phyloP scores from a whole-genome alignment of 2,329 filamentous ascomycete genomes.

The Diaporthe batatas region DNA sequence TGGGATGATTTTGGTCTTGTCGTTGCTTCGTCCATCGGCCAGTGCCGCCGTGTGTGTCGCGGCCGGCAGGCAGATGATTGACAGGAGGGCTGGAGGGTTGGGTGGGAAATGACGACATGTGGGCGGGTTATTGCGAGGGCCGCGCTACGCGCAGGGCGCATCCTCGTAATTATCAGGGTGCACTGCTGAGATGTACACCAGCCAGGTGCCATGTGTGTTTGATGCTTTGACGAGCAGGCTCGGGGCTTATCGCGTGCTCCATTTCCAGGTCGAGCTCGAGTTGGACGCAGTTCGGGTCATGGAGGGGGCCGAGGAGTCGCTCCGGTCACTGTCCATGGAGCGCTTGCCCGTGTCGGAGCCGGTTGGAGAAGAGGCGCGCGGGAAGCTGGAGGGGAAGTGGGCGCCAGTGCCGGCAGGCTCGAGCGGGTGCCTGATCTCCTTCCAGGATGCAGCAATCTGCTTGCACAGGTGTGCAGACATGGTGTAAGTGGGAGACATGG shows the following conservation, averaged over 20 bases:
- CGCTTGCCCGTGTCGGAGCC: slow-evolving; percentile 53
- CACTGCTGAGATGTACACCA: slow-evolving; percentile 28
- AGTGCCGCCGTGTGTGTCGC: slow-evolving; percentile 22
- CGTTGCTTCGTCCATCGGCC: slow-evolving; percentile 21
- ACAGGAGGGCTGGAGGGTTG: background rate
- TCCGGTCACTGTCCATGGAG: slow-evolving; percentile 62
- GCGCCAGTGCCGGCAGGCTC: slow-evolving; percentile 44
- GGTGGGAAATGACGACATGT: slow-evolving; percentile 34
- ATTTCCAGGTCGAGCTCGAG: slow-evolving; percentile 52
- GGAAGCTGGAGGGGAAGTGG: slow-evolving; percentile 48
- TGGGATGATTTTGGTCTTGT: slow-evolving; percentile 10
- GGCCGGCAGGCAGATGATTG: background rate
- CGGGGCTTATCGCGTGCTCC: slow-evolving; percentile 32
- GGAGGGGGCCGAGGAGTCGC: slow-evolving; percentile 45
- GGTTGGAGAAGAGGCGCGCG: slow-evolving; percentile 53
- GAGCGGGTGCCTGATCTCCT: slow-evolving; percentile 59
- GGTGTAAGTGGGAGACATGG: slow-evolving; percentile 71
- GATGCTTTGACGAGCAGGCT: background rate
- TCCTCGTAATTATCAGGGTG: slow-evolving; percentile 16
- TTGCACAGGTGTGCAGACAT: slow-evolving; percentile 73
- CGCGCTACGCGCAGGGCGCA: slow-evolving; percentile 2
- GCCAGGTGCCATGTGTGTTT: background rate
- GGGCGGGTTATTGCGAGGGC: slow-evolving; percentile 34
- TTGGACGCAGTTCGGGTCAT: slow-evolving; percentile 51
- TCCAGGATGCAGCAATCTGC: slow-evolving; percentile 71